These are phyloP conservation scores for Neurospora intermedia DNA, from an alignment of 495 filamentous ascomycete genomes.

Conservation along the genomic window DNA sequence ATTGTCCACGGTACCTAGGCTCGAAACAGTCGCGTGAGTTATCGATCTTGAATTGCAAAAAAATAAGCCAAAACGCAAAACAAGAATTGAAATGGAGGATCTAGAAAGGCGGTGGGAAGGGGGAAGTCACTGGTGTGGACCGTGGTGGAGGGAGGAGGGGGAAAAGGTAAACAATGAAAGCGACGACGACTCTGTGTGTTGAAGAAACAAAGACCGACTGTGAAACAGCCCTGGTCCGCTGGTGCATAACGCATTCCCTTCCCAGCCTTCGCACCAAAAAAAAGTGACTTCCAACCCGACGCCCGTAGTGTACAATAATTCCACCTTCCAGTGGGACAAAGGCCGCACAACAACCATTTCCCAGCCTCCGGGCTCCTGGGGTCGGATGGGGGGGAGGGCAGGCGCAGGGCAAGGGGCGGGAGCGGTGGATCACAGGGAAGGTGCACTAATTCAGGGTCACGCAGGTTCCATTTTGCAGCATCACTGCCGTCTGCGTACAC, in stretches of 20 bases:
- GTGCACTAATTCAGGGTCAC: not conserved
- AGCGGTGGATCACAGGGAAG: not conserved
- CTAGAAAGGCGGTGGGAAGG: not conserved
- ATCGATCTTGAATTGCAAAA: not conserved
- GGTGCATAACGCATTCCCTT: not conserved
- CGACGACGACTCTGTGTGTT: not conserved
- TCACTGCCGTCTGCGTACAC: not conserved
- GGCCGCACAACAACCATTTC: not conserved
- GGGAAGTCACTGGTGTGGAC: not conserved
- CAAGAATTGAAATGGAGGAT: not conserved
- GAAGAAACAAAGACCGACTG: not conserved
- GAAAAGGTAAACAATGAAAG: not conserved
- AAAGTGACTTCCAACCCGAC: not conserved
- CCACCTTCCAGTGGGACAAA: not conserved
- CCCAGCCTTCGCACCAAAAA: not conserved
- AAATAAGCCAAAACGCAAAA: not conserved
- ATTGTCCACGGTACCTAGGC: not conserved
- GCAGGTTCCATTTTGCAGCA: not conserved
- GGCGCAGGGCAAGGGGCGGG: not conserved
- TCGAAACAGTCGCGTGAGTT: not conserved
- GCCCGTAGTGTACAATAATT: not conserved
- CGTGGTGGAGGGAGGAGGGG: not conserved
- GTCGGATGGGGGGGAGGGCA: not conserved
- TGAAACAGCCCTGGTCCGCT: not conserved
- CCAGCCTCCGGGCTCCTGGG: not conserved